Percentiles rank a stretch among this genome's conserved stretches.
Evolutionary conservation across 805 yeast genomes (phyloP).

Genomic region (Cyberlindnera xylosilytica): DNA sequence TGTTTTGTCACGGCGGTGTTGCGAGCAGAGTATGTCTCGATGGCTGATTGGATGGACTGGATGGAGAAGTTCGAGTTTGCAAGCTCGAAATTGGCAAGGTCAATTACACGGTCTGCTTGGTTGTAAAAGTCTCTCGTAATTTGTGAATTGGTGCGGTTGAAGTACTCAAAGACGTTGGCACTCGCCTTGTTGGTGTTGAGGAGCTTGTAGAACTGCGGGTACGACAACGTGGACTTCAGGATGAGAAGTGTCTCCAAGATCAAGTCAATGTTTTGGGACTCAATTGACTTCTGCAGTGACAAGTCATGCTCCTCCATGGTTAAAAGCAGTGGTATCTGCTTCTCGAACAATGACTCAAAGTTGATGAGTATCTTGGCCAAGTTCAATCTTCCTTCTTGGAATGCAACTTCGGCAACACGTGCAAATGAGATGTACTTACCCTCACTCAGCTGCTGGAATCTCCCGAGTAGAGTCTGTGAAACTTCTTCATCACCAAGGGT

Average conservation of each 20-base stretch:
- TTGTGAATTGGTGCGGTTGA: conserved; percentile 34
- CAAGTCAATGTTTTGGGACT: conserved; percentile 41
- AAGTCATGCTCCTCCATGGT: conserved; percentile 68
- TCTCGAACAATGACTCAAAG: conserved; percentile 55
- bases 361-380: conserved; percentile 67
- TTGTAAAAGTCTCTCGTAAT: conserved; percentile 53
- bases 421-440: conserved; percentile 50
- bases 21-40: conserved; percentile 27
- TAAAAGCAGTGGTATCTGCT: conserved; percentile 61
- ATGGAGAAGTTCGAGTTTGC: conserved; percentile 15
- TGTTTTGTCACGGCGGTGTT: conserved; percentile 35
- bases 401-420: conserved; percentile 60
- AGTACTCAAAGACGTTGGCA: conserved; percentile 30
- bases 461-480: conserved; percentile 44
- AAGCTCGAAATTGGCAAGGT: conserved; percentile 42
- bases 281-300: conserved; percentile 65
- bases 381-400: conserved; percentile 74
- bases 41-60: conserved; percentile 21
- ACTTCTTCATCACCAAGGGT: conserved; percentile 57
- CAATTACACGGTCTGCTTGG: conserved; percentile 58
- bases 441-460: conserved; percentile 33
- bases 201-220: conserved; percentile 67
- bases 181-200: conserved; percentile 48
- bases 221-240: conserved; percentile 49
- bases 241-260: conserved; percentile 53